Base-by-base conservation (phyloP, 1,284 basidiomycete genomes). In the Ustilago trichophora region DNA sequence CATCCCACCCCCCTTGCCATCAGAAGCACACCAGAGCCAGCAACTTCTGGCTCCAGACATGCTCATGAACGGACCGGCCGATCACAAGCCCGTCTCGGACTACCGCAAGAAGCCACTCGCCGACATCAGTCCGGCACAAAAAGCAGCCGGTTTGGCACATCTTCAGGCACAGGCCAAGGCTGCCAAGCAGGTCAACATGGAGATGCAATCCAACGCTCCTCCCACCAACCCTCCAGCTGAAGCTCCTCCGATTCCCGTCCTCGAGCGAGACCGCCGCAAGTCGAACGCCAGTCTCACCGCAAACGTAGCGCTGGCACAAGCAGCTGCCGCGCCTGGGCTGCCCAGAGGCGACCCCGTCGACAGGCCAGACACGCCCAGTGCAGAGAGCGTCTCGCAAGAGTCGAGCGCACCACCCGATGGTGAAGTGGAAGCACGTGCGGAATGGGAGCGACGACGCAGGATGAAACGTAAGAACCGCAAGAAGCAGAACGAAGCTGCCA, bases 381-480 rank as follows among this genome's bases (percentile, higher is more conserved):
- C 38, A 12, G 74, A 76, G 24, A 64, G 66, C 33, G 52, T 51
- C 2, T 66, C 71, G 2, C 51, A 64, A 11, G 75, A 74, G 53
- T 59, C 74, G 8, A 74, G 73, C 40, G 75, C 76, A 22, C 77
- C 77, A 16, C 77, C 76, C 6, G 76, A 78, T 16, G 77, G 77
- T 29, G 77, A 80, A 43, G 63, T 78, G 7, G 77, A 80, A 38
- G 77, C 77, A 16, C 57, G 73, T 24, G 76, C 77, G 22, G 76
- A 78, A 35, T 78, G 77, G 77, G 77, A 78, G 42, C 62, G 75
- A 13, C 54, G 69, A n/a, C 66, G 69, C 21, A 65, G 64, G 36
- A 70, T 72, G 64, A 70, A 70, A 55, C 66, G 56, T 19, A 65
- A 71, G 42, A 47, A 62, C 26, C 55, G 25, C 26, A 56, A 52